Conservation (phyloP, 345 rosid genomes). For the Rhizophora mangle region DNA sequence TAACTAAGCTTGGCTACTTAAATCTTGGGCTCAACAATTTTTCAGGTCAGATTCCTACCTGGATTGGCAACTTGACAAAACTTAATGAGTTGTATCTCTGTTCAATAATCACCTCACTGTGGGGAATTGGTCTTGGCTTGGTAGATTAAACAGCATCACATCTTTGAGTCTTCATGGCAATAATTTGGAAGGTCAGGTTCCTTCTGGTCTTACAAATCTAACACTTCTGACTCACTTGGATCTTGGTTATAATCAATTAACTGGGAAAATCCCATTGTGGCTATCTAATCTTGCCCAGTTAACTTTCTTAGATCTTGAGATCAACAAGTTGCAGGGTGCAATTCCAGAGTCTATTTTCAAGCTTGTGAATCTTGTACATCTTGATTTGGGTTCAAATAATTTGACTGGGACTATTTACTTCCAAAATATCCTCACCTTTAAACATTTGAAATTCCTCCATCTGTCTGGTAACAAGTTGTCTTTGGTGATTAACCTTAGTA, state of each 20-base stretch:
- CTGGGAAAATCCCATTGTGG: background rate
- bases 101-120: no score
- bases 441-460: rapidly evolving
- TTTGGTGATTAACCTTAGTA: background rate
- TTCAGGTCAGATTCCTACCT: background rate
- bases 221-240: background rate
- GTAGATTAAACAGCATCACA: background rate
- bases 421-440: background rate
- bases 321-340: no score
- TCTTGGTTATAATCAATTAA: background rate
- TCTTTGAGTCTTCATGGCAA: background rate
- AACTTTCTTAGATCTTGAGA: no score
- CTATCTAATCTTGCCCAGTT: background rate
- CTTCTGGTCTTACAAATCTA: conserved; percentile 1
- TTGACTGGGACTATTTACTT: conserved; percentile 17
- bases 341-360: no score
- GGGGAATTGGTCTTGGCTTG: background rate
- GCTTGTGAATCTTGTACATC: no score
- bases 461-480: conserved; percentile 20
- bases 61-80: background rate
- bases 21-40: background rate
- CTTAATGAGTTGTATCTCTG: background rate
- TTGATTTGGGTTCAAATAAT: background rate
- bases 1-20: background rate
- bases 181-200: conserved; percentile 4